phyloP scores from a whole-genome alignment of 2,329 filamentous ascomycete genomes.

The Akanthomyces lecanii region DNA sequence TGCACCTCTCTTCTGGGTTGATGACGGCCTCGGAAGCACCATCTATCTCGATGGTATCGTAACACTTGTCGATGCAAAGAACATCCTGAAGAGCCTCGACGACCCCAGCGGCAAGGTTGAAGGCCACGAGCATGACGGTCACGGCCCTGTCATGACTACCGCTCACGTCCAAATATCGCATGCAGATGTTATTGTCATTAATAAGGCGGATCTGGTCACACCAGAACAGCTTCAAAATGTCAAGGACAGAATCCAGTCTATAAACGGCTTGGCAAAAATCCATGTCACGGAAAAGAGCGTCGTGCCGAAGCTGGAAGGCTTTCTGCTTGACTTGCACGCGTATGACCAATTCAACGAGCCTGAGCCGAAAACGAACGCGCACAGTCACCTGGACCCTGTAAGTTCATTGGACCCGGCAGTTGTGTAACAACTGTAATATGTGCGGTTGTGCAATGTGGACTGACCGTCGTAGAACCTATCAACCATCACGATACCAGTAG shows the following conservation, averaged over 20 bases:
- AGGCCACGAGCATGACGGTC: constrained; percentile 47
- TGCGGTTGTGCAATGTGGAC: neutral
- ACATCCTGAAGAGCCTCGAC: constrained; percentile 77
- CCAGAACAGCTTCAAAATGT: constrained; percentile 65
- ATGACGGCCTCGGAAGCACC: constrained; percentile 88
- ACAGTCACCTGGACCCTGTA: constrained; percentile 87
- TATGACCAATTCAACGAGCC: constrained; percentile 78
- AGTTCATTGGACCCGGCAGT: constrained; percentile 27
- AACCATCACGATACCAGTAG: constrained; percentile 69
- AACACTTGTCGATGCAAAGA: constrained; percentile 91
- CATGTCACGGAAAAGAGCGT: constrained; percentile 75
- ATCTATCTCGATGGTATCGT: constrained; percentile 98
- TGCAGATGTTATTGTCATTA: constrained; percentile 90
- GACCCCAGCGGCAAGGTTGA: constrained; percentile 57
- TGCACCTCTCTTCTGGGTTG: constrained; percentile 94
- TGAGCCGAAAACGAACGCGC: constrained; percentile 69
- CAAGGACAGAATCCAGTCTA: constrained; percentile 67
- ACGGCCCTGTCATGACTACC: constrained; percentile 74
- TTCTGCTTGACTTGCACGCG: constrained; percentile 84
- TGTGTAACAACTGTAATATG: neutral
- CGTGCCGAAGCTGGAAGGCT: constrained; percentile 77
- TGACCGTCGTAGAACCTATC: constrained; percentile 36
- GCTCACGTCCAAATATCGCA: constrained; percentile 96
- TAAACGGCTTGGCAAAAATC: constrained; percentile 85
- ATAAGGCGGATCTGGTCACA: constrained; percentile 84